Percentiles rank a stretch among this genome's conserved stretches.
These are phyloP conservation scores for Elongisporangium anandrum DNA, from an alignment of 352 stramenopile genomes.

Conservation along the genomic window DNA sequence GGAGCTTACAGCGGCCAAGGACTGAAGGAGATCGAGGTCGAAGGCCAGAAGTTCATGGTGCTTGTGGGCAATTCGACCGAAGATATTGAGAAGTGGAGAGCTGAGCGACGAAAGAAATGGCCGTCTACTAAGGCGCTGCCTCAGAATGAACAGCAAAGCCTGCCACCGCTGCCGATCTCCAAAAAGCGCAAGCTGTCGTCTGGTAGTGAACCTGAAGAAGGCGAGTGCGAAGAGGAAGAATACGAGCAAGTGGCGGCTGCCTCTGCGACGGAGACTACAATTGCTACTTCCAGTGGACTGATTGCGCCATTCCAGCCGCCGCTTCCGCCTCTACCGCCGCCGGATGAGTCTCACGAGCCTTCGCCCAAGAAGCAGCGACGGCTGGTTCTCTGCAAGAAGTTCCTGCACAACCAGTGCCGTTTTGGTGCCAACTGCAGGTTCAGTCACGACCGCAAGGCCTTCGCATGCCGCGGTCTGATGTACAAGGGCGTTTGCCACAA, in stretches of 20 bases:
- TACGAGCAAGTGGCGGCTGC: constrained; percentile 20
- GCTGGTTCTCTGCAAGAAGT: constrained; percentile 59
- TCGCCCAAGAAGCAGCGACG: constrained; percentile 39
- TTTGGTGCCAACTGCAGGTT: constrained; percentile 63
- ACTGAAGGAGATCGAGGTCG: constrained; percentile 79
- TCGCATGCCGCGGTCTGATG: constrained; percentile 56
- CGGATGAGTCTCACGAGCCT: constrained; percentile 9
- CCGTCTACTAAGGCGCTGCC: constrained; percentile 23
- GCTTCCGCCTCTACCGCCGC: neutral
- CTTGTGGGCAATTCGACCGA: constrained; percentile 75
- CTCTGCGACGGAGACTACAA: constrained; percentile 7
- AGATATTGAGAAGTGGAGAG: constrained; percentile 77
- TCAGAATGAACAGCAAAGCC: constrained; percentile 1
- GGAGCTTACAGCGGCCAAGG: constrained; percentile 64
- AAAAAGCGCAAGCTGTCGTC: constrained; percentile 53
- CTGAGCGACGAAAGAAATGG: constrained; percentile 73
- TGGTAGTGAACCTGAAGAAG: constrained; percentile 51
- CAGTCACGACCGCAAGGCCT: constrained; percentile 58
- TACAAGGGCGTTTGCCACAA: constrained; percentile 51
- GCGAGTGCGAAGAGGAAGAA: constrained; percentile 45
- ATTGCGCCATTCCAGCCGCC: constrained; percentile 10
- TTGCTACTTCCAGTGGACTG: constrained; percentile 3
- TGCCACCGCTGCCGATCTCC: neutral
- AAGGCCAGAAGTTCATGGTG: constrained; percentile 87
- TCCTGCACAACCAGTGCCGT: constrained; percentile 53